These are phyloP conservation scores for Neurospora sp. DNA, from an alignment of 495 filamentous ascomycete genomes.

Conservation along the genomic window DNA sequence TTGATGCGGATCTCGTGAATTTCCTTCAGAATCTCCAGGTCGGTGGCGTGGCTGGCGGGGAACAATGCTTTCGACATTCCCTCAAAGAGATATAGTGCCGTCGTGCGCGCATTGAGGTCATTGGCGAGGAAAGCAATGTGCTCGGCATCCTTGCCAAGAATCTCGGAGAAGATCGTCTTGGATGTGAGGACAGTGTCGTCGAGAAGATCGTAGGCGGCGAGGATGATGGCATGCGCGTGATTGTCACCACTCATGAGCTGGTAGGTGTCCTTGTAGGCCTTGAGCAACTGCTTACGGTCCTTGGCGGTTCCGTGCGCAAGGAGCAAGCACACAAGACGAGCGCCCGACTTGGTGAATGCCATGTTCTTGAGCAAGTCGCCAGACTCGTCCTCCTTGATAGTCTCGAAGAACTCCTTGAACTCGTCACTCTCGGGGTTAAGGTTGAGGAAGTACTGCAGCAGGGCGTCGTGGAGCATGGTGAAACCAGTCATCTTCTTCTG, in stretches of 20 bases:
- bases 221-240: conserved; percentile 68
- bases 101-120: conserved; percentile 63
- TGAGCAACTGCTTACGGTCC: conserved; percentile 81
- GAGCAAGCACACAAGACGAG: conserved; percentile 67
- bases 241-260: conserved; percentile 70
- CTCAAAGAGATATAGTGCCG: conserved; percentile 75
- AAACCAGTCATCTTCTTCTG: conserved; percentile 95
- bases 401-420: conserved; percentile 75
- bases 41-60: conserved; percentile 42
- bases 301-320: conserved; percentile 81
- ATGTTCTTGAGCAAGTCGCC: conserved; percentile 86
- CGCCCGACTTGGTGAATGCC: conserved; percentile 85
- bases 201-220: conserved; percentile 78
- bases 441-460: conserved; percentile 91
- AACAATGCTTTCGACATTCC: conserved; percentile 63
- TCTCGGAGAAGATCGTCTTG: conserved; percentile 74
- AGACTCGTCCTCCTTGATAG: conserved; percentile 82
- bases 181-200: conserved; percentile 87
- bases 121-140: conserved; percentile 54
- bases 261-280: conserved; percentile 75
- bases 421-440: conserved; percentile 65
- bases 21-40: conserved; percentile 58
- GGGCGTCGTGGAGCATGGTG: conserved; percentile 92
- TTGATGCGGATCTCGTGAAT: conserved; percentile 63
- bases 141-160: conserved; percentile 50